Evolutionary conservation across 2,329 filamentous ascomycete genomes (phyloP).

Genomic region (Fusarium hainanense): DNA sequence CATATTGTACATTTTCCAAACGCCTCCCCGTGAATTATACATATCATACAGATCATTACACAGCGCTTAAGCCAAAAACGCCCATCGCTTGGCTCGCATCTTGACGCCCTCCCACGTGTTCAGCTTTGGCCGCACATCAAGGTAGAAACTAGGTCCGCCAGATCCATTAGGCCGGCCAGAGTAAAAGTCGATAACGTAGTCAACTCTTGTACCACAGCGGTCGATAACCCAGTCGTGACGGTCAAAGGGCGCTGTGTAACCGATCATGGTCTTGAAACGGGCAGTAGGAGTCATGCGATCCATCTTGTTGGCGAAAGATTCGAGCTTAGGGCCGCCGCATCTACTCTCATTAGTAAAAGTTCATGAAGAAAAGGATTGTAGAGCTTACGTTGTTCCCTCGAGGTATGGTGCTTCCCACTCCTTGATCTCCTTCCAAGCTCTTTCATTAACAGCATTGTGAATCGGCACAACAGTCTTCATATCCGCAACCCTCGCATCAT

Average conservation of each 20-base stretch:
- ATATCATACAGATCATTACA: conserved; percentile 36
- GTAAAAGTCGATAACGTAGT: conserved; percentile 99
- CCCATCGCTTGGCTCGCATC: conserved; percentile 67
- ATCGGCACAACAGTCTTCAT: conserved; percentile 96
- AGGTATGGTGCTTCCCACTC: conserved; percentile 82
- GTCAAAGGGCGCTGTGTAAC: conserved; percentile 94
- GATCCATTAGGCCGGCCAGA: conserved; percentile 68
- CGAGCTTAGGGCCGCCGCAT: conserved; percentile 81
- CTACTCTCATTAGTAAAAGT: conserved; percentile 41
- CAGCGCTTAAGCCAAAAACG: conserved; percentile 59
- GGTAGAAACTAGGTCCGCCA: conserved; percentile 68
- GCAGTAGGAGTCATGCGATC: conserved; percentile 82
- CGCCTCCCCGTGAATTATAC: conserved; percentile 27
- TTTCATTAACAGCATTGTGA: conserved; percentile 98
- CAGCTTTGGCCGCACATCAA: conserved; percentile 75
- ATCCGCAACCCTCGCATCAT: conserved; percentile 75
- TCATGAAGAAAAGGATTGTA: too few species aligned
- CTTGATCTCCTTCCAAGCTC: conserved; percentile 92
- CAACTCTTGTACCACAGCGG: conserved; percentile 83
- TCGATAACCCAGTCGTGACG: conserved; percentile 98
- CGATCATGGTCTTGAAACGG: conserved; percentile 81
- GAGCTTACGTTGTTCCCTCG: conserved; percentile 64
- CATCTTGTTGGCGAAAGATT: conserved; percentile 82
- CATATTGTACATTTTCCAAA: conserved; percentile 43
- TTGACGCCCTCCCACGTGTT: conserved; percentile 75